phyloP scores from a whole-genome alignment of 1,284 basidiomycete genomes.

The Ceratobasidium theobromae region DNA sequence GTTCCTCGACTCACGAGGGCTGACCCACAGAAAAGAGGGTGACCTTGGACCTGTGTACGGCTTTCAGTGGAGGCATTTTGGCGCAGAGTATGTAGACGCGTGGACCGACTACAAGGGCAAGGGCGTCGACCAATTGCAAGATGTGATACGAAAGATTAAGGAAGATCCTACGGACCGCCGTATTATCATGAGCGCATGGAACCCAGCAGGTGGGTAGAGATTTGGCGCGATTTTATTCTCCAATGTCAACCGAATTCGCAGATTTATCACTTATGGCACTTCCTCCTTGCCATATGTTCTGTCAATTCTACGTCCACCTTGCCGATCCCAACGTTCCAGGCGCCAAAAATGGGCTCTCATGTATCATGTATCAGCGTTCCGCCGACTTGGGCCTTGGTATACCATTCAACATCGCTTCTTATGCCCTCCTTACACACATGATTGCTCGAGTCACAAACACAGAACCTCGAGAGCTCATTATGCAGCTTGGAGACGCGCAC shows the following conservation, averaged over 20 bases:
- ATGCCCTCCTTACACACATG: constrained; percentile 96
- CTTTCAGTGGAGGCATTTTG: constrained; percentile 99
- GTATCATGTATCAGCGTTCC: constrained; percentile 97
- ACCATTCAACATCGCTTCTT: constrained; percentile 98
- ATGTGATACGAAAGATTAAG: constrained; percentile 90
- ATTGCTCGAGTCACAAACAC: constrained; percentile 88
- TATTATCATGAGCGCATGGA: constrained; percentile 98
- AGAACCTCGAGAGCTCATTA: constrained; percentile 83
- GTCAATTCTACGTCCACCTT: constrained; percentile 96
- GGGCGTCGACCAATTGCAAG: constrained; percentile 90
- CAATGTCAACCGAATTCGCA: constrained; percentile 3
- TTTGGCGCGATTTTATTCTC: neutral
- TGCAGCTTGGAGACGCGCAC: constrained; percentile 95
- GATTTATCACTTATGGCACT: constrained; percentile 94
- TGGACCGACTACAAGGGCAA: constrained; percentile 82
- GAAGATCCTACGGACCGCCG: constrained; percentile 91
- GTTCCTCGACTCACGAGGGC: constrained; percentile 83
- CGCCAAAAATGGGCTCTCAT: constrained; percentile 77
- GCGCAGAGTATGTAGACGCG: constrained; percentile 82
- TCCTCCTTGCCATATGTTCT: constrained; percentile 97
- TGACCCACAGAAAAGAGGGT: constrained; percentile 83
- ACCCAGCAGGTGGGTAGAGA: constrained; percentile 75
- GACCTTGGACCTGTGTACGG: constrained; percentile 97
- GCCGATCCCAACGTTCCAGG: constrained; percentile 54
- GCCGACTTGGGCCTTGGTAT: constrained; percentile 96